A percentile compares a stretch with the other conserved stretches of the same genome.
phyloP scores from a whole-genome alignment of 768 basidiomycete species.

The Trametes cingulata region DNA sequence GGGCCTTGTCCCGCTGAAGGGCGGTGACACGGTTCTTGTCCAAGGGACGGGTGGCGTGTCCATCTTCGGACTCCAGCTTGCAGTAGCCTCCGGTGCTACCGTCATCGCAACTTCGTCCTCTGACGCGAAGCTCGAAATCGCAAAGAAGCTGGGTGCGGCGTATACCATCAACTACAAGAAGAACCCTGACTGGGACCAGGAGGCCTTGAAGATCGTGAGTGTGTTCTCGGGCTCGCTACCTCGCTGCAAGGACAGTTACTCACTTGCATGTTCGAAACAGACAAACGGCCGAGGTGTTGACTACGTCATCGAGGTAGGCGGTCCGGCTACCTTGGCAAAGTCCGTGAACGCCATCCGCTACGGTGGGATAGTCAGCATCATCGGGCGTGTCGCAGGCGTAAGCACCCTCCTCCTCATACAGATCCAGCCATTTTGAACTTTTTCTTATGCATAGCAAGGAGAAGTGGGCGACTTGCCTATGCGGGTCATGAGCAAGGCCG shows the following conservation, averaged over 20 bases:
- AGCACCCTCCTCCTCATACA: conserved; percentile 25
- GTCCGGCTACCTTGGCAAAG: conserved; percentile 49
- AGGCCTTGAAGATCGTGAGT: conserved; percentile 49
- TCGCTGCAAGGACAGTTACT: background rate
- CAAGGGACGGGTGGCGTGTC: conserved; percentile 62
- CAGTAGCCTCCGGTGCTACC: conserved; percentile 59
- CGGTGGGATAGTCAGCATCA: conserved; percentile 48
- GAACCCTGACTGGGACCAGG: conserved; percentile 57
- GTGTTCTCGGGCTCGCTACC: background rate
- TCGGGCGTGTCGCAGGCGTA: conserved; percentile 51
- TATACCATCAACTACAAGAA: conserved; percentile 66
- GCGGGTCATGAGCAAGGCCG: conserved; percentile 22
- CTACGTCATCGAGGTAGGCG: conserved; percentile 53
- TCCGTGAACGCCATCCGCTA: conserved; percentile 41
- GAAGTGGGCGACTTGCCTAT: conserved; percentile 23
- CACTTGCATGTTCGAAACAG: conserved; percentile 16
- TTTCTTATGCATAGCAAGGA: background rate
- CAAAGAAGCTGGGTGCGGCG: conserved; percentile 50
- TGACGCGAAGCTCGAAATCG: conserved; percentile 59
- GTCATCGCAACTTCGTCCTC: conserved; percentile 71
- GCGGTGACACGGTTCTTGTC: conserved; percentile 59
- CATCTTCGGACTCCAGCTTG: conserved; percentile 59
- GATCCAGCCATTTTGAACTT: background rate
- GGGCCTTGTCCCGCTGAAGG: conserved; percentile 51
- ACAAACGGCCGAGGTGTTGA: conserved; percentile 35